Evolutionary conservation across 768 basidiomycete species (phyloP), one percentile per base, ranked within the genome.

Genomic region (Leucocoprinus sp.): DNA sequence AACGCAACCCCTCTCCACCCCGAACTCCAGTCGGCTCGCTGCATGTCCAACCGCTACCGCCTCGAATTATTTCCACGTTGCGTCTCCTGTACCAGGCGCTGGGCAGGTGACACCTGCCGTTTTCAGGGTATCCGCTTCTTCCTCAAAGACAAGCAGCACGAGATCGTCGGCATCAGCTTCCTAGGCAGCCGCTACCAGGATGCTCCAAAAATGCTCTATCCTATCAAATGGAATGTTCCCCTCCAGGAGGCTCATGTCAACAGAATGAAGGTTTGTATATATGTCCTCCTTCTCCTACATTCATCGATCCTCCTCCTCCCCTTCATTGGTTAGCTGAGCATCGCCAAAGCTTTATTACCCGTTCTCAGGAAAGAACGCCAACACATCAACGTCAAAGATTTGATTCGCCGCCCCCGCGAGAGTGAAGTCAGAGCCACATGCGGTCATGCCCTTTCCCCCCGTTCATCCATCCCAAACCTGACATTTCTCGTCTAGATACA

Each of bases 51-150:
- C 54, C 74, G 83, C 38, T 89, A 88, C 59, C 76, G 75, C 50
- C 64, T 68, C 35, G 84, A 87, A 52, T 69, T 73, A 42, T 85
- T 88, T 61, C 83, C 86, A 31, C 80, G 83, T 11, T 90, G 87
- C 55, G 82, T 89, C 27, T 82, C 85, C 2, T 90, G 87, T 60
- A 88, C 82, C 26, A 80, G 87, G 33, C 81, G 87, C 18, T 89
- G 87, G 86, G 85, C 85, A 0, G 86, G 87, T 31, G 87, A 90
- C 58, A 88, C 85, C 2, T 90, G 87, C 57, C 80, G 87, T 19
- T 90, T 90, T 63, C 87, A 89, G 59, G 78, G 79, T n/a, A 84
- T 90, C 52, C 77, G 87, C 15, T 84, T 78, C 57, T 82, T 90
- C 62, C 66, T 84, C 55, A 79, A 82, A 50, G 78, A 85, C 49